A percentile compares a stretch with the other conserved stretches of the same genome.
These are phyloP conservation scores for Plantago ovata DNA, from an alignment of 257 asterid species.

Conservation along the genomic window DNA sequence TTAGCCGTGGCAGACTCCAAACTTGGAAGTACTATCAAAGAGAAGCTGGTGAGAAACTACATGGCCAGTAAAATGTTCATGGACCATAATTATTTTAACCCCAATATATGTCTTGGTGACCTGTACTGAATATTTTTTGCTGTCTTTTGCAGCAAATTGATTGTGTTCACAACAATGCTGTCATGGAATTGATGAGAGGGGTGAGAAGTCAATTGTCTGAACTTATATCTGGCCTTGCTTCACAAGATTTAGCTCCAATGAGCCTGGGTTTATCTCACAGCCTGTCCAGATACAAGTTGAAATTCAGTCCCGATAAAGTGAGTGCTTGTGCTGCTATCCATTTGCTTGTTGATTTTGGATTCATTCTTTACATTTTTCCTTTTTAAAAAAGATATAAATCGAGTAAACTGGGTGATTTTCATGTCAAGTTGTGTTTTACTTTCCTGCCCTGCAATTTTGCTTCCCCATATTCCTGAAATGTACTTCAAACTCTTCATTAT, in stretches of 20 bases:
- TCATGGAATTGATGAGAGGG: conserved; percentile 16
- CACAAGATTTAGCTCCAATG: conserved; percentile 17
- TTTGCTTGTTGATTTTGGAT: neutral
- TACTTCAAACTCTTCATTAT: too few species aligned
- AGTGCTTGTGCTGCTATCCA: neutral
- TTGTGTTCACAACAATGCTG: conserved; percentile 17
- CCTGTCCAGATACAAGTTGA: conserved; percentile 12
- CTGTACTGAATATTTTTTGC: neutral
- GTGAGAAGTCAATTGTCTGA: conserved; percentile 14
- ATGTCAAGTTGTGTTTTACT: too few species aligned
- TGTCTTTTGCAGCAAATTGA: conserved; percentile 10
- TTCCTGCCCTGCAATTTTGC: too few species aligned
- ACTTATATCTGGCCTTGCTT: conserved; percentile 14
- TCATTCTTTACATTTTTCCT: neutral
- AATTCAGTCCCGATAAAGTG: conserved; percentile 17
- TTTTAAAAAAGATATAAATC: too few species aligned
- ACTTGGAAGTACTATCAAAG: conserved; percentile 6
- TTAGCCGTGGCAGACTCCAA: conserved; percentile 14
- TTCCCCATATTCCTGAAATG: too few species aligned
- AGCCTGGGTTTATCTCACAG: conserved; percentile 14
- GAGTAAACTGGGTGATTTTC: too few species aligned
- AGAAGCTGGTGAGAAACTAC: conserved; percentile 11
- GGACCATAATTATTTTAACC: neutral
- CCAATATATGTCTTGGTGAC: neutral
- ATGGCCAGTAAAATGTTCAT: neutral